These are phyloP conservation scores for Chiua virens DNA, from an alignment of 768 basidiomycete species.

Conservation along the genomic window DNA sequence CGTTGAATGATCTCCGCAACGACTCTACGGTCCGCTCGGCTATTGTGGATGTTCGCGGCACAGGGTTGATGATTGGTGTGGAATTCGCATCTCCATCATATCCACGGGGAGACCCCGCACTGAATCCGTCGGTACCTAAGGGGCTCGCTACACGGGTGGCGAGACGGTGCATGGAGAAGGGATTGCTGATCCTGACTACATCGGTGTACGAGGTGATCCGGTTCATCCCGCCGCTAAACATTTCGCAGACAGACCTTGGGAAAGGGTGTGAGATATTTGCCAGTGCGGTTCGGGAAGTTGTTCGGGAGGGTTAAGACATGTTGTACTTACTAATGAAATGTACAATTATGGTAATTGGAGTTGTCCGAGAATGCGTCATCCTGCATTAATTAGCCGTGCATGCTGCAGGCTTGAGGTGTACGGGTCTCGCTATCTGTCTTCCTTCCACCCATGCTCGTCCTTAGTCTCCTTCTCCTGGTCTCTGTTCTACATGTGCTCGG, in stretches of 20 bases:
- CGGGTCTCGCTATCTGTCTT: background rate
- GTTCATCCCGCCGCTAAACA: conserved; percentile 92
- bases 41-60: conserved; percentile 86
- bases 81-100: conserved; percentile 70
- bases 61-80: conserved; percentile 86
- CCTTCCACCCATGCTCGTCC: conserved; percentile 15
- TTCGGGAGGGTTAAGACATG: conserved; percentile 38
- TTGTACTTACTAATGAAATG: too few species aligned
- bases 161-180: conserved; percentile 81
- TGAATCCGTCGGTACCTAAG: conserved; percentile 38
- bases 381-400: too few species aligned
- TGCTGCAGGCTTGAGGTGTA: background rate
- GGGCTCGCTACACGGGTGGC: conserved; percentile 70
- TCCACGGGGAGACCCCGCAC: conserved; percentile 48
- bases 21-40: conserved; percentile 50
- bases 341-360: background rate
- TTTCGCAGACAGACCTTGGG: conserved; percentile 70
- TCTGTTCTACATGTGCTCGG: conserved; percentile 24
- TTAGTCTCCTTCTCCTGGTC: conserved; percentile 1
- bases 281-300: conserved; percentile 70
- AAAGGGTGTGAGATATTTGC: conserved; percentile 66
- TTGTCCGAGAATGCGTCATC: conserved; percentile 2
- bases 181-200: conserved; percentile 85
- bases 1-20: conserved; percentile 56
- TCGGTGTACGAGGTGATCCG: conserved; percentile 84